A percentile compares a stretch with the other conserved stretches of the same genome.
phyloP scores from a whole-genome alignment of 2,329 filamentous ascomycete species.

The Epichloe hybrida region DNA sequence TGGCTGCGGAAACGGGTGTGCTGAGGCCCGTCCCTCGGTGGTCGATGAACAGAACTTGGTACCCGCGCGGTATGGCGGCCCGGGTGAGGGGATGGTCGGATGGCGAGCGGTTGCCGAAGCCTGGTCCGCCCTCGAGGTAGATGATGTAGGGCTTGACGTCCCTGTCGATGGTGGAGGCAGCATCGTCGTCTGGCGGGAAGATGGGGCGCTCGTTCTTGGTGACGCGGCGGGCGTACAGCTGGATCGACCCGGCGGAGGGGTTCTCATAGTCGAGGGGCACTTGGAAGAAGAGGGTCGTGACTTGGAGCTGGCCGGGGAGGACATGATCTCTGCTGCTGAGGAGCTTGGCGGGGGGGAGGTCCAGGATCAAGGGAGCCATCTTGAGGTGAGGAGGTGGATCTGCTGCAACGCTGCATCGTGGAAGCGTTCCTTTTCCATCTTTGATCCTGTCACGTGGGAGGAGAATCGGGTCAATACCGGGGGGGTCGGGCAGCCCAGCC shows the following conservation, averaged over 20 bases:
- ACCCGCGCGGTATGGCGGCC: slow-evolving; percentile 61
- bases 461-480: too few species aligned
- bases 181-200: slow-evolving; percentile 26
- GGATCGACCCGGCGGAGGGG: slow-evolving; percentile 46
- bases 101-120: slow-evolving; percentile 61
- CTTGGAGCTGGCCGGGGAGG: slow-evolving; percentile 50
- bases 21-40: slow-evolving; percentile 83
- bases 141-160: slow-evolving; percentile 44
- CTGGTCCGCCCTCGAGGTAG: slow-evolving; percentile 78
- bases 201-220: slow-evolving; percentile 51
- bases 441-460: too few species aligned
- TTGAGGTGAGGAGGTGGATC: background rate
- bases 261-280: slow-evolving; percentile 69
- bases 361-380: slow-evolving; percentile 7
- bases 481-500: too few species aligned
- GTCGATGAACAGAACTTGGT: slow-evolving; percentile 77
- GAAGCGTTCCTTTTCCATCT: too few species aligned
- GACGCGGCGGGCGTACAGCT: slow-evolving; percentile 66
- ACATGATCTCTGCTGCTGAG: slow-evolving; percentile 29
- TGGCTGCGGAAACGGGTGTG: slow-evolving; percentile 62
- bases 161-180: background rate
- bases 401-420: background rate
- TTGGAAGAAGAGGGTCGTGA: slow-evolving; percentile 76
- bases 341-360: slow-evolving; percentile 24
- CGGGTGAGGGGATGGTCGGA: slow-evolving; percentile 61